Percentiles rank a stretch among this genome's conserved stretches.
Conservation (phyloP, 106 monocot genomes). For the Acorus calamus region DNA sequence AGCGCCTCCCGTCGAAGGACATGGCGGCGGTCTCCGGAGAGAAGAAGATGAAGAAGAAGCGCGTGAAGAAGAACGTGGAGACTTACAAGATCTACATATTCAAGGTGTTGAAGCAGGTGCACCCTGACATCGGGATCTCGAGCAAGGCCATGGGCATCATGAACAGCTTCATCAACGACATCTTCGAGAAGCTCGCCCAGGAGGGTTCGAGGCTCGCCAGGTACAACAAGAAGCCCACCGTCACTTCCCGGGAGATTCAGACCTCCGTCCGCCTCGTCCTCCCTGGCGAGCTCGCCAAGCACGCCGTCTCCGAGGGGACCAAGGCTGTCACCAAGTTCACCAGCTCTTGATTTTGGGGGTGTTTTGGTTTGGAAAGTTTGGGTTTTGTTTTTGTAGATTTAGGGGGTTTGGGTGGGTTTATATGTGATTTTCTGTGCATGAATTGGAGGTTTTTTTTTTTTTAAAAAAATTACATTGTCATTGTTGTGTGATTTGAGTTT, state of each 20-base stretch:
- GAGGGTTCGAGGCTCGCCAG: conserved; percentile 49
- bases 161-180: conserved; percentile 97
- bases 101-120: conserved; percentile 98
- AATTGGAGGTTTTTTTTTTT: no score
- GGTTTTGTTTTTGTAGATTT: no score
- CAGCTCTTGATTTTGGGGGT: conserved; percentile 11
- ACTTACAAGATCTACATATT: conserved; percentile 99
- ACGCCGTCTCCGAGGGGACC: conserved; percentile 57
- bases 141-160: conserved; percentile 98
- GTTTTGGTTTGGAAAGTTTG: no score
- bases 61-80: conserved; percentile 31
- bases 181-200: conserved; percentile 92
- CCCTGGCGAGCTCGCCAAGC: conserved; percentile 52
- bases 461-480: no score
- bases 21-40: conserved; percentile 13
- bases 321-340: conserved; percentile 71
- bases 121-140: conserved; percentile 91
- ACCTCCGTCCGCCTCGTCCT: conserved; percentile 48
- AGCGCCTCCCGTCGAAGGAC: conserved; percentile 20
- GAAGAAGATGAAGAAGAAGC: conserved; percentile 46
- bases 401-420: no score
- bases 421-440: no score
- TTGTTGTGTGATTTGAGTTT: no score
- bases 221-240: conserved; percentile 72
- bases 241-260: conserved; percentile 58